Evolutionary conservation across 805 yeast genomes (phyloP).

Genomic region (Yarrowia keelungensis): DNA sequence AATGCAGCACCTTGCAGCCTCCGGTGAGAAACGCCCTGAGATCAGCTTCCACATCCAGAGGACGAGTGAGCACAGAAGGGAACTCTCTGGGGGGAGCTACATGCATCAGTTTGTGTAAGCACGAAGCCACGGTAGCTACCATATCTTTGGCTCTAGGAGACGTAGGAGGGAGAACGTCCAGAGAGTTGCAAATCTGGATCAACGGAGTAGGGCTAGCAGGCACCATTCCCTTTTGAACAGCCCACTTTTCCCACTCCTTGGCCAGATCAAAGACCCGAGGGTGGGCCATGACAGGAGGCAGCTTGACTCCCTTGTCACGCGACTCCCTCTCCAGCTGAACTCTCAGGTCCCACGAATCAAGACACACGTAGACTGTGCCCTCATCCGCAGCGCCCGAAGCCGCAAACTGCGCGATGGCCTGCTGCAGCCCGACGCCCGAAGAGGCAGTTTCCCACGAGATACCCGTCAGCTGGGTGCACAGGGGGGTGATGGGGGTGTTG

Average conservation of each 20-base stretch:
- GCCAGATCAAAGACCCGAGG: constrained; percentile 78
- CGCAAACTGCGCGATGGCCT: constrained; percentile 68
- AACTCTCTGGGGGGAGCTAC: constrained; percentile 61
- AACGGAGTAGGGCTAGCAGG: constrained; percentile 54
- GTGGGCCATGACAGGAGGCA: constrained; percentile 78
- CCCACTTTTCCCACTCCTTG: constrained; percentile 75
- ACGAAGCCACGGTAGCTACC: constrained; percentile 47
- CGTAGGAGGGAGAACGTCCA: constrained; percentile 49
- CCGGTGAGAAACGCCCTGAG: constrained; percentile 70
- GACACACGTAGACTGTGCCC: constrained; percentile 58
- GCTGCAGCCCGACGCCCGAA: constrained; percentile 65
- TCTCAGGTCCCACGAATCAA: constrained; percentile 72
- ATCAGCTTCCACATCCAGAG: constrained; percentile 80
- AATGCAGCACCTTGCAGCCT: constrained; percentile 75
- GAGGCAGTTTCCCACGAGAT: constrained; percentile 68
- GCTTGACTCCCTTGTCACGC: constrained; percentile 69
- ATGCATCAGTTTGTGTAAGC: constrained; percentile 52
- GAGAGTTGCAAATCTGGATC: constrained; percentile 47
- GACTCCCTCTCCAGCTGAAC: constrained; percentile 84
- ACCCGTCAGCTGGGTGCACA: constrained; percentile 55
- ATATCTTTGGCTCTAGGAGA: constrained; percentile 57
- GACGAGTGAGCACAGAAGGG: constrained; percentile 66
- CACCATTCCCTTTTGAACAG: constrained; percentile 49
- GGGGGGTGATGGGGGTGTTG: constrained; percentile 69
- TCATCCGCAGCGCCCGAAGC: constrained; percentile 1